These are phyloP conservation scores for Fraxinus latifolia DNA, from an alignment of 305 asterid genomes.

Conservation along the genomic window DNA sequence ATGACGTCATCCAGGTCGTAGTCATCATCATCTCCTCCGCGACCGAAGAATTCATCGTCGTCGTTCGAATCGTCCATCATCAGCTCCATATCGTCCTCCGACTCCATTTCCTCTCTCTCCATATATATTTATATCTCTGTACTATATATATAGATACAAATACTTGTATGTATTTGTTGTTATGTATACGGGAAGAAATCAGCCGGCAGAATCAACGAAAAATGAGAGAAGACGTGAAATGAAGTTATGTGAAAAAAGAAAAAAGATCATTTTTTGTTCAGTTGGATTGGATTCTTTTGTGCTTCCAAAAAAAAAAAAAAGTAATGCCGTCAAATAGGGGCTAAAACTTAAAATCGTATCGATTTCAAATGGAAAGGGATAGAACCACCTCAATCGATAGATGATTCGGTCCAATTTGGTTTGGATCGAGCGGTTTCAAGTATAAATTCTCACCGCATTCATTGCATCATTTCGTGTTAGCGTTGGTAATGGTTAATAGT, in stretches of 20 bases:
- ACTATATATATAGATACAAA: background rate
- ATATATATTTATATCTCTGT: background rate
- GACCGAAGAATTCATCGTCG: constrained; percentile 58
- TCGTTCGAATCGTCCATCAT: constrained; percentile 63
- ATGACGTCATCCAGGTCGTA: constrained; percentile 60
- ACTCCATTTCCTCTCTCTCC: constrained; percentile 33
- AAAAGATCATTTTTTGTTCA: no score
- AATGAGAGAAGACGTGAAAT: background rate
- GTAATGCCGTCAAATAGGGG: no score
- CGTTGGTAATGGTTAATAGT: background rate
- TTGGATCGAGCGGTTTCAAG: no score
- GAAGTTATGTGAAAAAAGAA: background rate
- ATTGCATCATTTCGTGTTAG: background rate
- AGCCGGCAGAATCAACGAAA: background rate
- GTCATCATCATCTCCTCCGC: constrained; percentile 44
- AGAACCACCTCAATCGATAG: no score
- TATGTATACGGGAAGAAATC: background rate
- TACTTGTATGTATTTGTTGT: background rate
- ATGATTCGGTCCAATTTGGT: background rate
- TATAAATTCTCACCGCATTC: background rate
- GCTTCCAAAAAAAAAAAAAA: background rate
- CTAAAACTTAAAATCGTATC: background rate
- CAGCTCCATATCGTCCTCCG: constrained; percentile 60
- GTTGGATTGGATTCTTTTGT: background rate
- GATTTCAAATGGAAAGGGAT: background rate